A percentile compares a stretch with the other conserved stretches of the same genome.
phyloP scores from a whole-genome alignment of 1,139 yeast genomes.

The Lodderomyces pseudojiufengensis region DNA sequence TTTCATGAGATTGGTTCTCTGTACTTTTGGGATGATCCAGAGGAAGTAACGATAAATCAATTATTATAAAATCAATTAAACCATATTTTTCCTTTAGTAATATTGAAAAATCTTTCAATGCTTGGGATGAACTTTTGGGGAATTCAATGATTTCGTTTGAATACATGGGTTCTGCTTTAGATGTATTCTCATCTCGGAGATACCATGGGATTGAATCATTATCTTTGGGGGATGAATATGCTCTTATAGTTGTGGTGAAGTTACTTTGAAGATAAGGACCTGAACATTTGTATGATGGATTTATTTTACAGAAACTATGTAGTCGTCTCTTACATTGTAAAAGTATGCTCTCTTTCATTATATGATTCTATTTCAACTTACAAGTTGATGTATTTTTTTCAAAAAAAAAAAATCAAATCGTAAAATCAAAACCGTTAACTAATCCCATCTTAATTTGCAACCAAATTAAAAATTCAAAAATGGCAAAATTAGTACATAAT shows the following conservation, averaged over 20 bases:
- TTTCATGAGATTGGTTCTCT: constrained; percentile 27
- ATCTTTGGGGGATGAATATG: not conserved
- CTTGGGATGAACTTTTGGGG: constrained; percentile 55
- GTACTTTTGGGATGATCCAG: constrained; percentile 39
- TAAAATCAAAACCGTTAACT: not conserved
- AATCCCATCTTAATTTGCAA: not conserved
- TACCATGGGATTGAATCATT: constrained; percentile 55
- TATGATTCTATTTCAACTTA: not conserved
- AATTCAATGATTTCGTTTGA: constrained; percentile 37
- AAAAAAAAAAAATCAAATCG: not conserved
- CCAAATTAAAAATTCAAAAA: not conserved
- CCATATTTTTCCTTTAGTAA: constrained; percentile 61
- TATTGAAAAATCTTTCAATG: constrained; percentile 42
- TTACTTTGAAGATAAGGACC: too few relatives aligned
- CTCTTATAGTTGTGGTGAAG: too few relatives aligned
- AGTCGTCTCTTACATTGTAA: not conserved
- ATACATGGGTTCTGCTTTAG: constrained; percentile 27
- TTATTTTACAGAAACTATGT: not conserved
- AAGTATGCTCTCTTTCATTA: not conserved
- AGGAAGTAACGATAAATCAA: constrained; percentile 42
- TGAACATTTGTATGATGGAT: not conserved
- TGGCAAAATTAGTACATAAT: constrained; percentile 82
- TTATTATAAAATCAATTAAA: constrained; percentile 53
- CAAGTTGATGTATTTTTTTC: not conserved
- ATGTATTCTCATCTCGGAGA: constrained; percentile 48